Conservation (phyloP, 1,284 basidiomycete species). For the Marasmius fiardii region DNA sequence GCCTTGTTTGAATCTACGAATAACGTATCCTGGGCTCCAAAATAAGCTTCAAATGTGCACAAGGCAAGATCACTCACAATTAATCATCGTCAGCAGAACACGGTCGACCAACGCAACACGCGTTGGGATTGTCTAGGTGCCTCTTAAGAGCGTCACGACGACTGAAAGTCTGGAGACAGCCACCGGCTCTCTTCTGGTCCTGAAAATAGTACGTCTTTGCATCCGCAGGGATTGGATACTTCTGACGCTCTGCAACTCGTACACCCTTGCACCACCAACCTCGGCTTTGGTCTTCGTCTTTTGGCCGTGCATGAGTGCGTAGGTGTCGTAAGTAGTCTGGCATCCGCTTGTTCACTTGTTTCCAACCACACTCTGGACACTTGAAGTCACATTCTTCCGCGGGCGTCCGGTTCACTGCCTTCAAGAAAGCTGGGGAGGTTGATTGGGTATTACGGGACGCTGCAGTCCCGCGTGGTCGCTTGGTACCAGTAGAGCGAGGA, state of each 20-base stretch:
- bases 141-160: slow-evolving; percentile 54
- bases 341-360: slow-evolving; percentile 36
- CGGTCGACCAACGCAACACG: slow-evolving; percentile 32
- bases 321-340: slow-evolving; percentile 55
- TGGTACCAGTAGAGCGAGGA: slow-evolving; percentile 14
- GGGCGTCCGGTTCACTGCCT: slow-evolving; percentile 12
- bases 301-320: slow-evolving; percentile 40
- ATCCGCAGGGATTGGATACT: slow-evolving; percentile 23
- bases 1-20: not conserved
- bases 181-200: slow-evolving; percentile 40
- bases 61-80: slow-evolving; percentile 5
- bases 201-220: slow-evolving; percentile 27
- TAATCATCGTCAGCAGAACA: slow-evolving; percentile 13
- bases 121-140: slow-evolving; percentile 44
- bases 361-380: slow-evolving; percentile 31
- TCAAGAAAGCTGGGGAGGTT: slow-evolving; percentile 15
- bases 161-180: slow-evolving; percentile 49
- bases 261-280: slow-evolving; percentile 42
- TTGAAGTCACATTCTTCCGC: slow-evolving; percentile 19
- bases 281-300: slow-evolving; percentile 20
- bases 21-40: not conserved
- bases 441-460: slow-evolving; percentile 39
- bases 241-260: slow-evolving; percentile 28
- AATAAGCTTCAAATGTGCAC: not conserved
- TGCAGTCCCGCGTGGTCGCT: slow-evolving; percentile 28